A percentile compares a stretch with the other conserved stretches of the same genome.
Evolutionary conservation across 139 green algal genomes (phyloP).

Genomic region (Desmodesmus armatus): DNA sequence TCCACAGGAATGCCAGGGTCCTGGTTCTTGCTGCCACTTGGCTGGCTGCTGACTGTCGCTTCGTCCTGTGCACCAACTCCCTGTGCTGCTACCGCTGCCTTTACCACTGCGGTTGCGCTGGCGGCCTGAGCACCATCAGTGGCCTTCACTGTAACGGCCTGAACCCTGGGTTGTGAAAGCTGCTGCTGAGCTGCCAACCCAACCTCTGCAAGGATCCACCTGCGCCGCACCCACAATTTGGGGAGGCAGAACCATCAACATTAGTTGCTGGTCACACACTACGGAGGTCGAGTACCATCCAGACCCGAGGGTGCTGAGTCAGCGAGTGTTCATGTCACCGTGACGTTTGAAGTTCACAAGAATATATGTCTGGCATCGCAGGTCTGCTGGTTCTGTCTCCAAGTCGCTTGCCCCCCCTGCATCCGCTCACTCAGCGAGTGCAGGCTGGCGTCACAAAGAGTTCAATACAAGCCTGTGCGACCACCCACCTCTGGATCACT

Average conservation of each 20-base stretch:
- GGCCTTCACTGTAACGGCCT: neutral
- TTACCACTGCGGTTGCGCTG: neutral
- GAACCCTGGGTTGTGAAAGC: neutral
- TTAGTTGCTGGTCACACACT: neutral
- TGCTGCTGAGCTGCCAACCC: constrained; percentile 34
- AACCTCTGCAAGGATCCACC: constrained; percentile 27
- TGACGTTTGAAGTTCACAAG: too few relatives aligned
- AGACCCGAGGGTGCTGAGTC: constrained; percentile 19
- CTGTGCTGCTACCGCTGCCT: neutral
- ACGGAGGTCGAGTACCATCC: neutral
- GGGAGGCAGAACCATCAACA: too few relatives aligned
- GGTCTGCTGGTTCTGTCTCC: too few relatives aligned
- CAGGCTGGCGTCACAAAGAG: too few relatives aligned
- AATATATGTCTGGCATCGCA: too few relatives aligned
- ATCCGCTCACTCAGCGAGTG: too few relatives aligned
- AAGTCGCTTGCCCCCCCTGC: too few relatives aligned
- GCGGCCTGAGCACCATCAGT: neutral
- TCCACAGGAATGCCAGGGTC: constrained; percentile 37
- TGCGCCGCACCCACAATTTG: neutral
- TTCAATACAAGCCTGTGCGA: too few relatives aligned
- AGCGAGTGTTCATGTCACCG: too few relatives aligned
- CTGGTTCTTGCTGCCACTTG: constrained; percentile 19
- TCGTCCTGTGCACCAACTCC: neutral
- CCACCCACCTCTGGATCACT: too few relatives aligned
- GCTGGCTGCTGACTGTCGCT: constrained; percentile 18